These are phyloP conservation scores for Wickerhamomyces chambardii DNA, from an alignment of 805 yeast species.

Conservation along the genomic window DNA sequence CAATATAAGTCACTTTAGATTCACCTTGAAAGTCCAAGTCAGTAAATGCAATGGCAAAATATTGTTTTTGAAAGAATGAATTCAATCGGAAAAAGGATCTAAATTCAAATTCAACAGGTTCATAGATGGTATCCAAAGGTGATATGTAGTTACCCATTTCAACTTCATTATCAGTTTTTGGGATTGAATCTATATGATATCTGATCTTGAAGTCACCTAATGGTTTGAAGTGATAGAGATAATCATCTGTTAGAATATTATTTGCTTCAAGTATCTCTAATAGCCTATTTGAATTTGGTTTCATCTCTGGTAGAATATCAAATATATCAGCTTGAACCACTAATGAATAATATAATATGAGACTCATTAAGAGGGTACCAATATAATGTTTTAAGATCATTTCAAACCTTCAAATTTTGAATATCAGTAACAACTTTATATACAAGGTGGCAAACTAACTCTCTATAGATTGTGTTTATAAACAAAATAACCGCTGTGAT, in stretches of 20 bases:
- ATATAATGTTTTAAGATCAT: too few species aligned
- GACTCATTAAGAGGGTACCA: too few species aligned
- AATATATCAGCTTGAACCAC: background rate
- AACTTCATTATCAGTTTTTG: background rate
- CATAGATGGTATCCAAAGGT: constrained; percentile 7
- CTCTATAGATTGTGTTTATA: too few species aligned
- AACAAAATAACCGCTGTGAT: too few species aligned
- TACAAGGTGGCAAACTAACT: too few species aligned
- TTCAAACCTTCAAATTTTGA: too few species aligned
- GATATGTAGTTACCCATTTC: constrained; percentile 12
- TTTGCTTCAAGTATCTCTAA: background rate
- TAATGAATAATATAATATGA: too few species aligned
- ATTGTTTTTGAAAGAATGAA: constrained; percentile 1
- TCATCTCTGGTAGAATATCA: background rate
- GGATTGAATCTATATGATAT: background rate
- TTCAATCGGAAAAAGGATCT: constrained; percentile 7
- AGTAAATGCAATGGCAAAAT: constrained; percentile 8
- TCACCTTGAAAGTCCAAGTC: too few species aligned
- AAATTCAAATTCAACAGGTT: constrained; percentile 6
- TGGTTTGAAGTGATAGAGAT: background rate
- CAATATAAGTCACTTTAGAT: too few species aligned
- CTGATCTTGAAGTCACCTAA: background rate
- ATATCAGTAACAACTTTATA: too few species aligned
- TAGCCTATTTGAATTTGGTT: background rate
- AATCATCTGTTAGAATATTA: background rate